These are phyloP conservation scores for Cyclospora cayetanensis DNA, from an alignment of 169 alveolate species.

Conservation along the genomic window DNA sequence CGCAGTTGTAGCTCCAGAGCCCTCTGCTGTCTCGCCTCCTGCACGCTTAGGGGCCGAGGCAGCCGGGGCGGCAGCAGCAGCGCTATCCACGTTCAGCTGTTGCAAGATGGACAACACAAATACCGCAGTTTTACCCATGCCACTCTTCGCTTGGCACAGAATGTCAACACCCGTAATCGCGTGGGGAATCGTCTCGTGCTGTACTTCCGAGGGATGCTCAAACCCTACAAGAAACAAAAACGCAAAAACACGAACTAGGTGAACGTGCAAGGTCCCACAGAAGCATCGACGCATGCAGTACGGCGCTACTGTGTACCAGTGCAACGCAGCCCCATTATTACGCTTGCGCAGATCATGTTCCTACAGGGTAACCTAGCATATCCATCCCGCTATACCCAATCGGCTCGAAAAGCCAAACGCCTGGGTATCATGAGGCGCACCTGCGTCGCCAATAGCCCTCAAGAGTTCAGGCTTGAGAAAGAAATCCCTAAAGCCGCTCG, in stretches of 20 bases:
- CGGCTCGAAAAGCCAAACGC: too few relatives aligned
- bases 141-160: slow-evolving; percentile 98
- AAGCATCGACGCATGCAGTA: too few relatives aligned
- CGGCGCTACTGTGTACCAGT: too few relatives aligned
- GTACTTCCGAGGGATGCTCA: slow-evolving; percentile 99
- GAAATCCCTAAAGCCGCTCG: slow-evolving; percentile 90
- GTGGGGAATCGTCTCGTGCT: slow-evolving; percentile 98
- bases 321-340: too few relatives aligned
- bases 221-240: slow-evolving; percentile 87
- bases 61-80: slow-evolving; percentile 62
- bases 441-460: slow-evolving; percentile 96
- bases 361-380: too few relatives aligned
- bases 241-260: neutral
- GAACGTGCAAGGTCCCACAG: neutral
- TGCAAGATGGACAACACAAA: slow-evolving; percentile 98
- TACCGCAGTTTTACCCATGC: slow-evolving; percentile 99
- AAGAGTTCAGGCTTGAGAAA: slow-evolving; percentile 96
- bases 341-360: too few relatives aligned
- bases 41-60: slow-evolving; percentile 2
- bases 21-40: slow-evolving; percentile 76
- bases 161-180: slow-evolving; percentile 98
- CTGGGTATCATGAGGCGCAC: neutral
- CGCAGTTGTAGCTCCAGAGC: slow-evolving; percentile 70
- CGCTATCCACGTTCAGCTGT: slow-evolving; percentile 92
- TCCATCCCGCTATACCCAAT: too few relatives aligned